These are phyloP conservation scores for Angomonas deanei DNA, from an alignment of 208 protist species.

Conservation along the genomic window DNA sequence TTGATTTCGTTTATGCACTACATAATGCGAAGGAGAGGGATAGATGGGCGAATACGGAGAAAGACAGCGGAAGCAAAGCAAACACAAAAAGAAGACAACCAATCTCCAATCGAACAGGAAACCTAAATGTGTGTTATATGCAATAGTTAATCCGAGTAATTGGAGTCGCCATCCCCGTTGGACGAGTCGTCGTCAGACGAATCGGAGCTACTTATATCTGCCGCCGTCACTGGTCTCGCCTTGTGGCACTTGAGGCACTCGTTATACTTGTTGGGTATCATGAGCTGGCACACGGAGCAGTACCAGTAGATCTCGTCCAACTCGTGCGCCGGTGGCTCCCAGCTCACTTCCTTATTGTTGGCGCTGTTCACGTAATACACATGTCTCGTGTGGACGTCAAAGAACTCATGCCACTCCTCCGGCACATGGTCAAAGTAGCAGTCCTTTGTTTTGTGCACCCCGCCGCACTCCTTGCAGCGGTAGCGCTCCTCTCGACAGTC, in stretches of 20 bases:
- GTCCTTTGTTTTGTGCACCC: slow-evolving; percentile 72
- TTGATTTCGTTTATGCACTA: not conserved
- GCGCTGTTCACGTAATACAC: slow-evolving; percentile 76
- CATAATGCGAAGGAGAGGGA: not conserved
- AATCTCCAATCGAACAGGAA: not conserved
- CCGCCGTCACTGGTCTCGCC: slow-evolving; percentile 28
- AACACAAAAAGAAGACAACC: not conserved
- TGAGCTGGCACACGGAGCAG: slow-evolving; percentile 50
- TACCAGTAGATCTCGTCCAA: slow-evolving; percentile 81
- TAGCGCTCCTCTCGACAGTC: slow-evolving; percentile 62
- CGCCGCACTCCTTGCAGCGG: slow-evolving; percentile 74
- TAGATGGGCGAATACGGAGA: no score
- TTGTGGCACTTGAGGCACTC: slow-evolving; percentile 81
- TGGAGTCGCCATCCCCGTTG: slow-evolving; percentile 5
- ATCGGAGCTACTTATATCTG: slow-evolving; percentile 7
- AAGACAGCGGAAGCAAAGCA: not conserved
- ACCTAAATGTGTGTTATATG: not conserved
- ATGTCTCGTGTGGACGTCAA: slow-evolving; percentile 40
- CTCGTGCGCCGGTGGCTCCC: slow-evolving; percentile 55
- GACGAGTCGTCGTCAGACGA: not conserved
- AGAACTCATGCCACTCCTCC: slow-evolving; percentile 87
- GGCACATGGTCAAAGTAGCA: slow-evolving; percentile 71
- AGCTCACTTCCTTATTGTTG: slow-evolving; percentile 54
- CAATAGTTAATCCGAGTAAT: not conserved
- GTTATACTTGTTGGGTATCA: slow-evolving; percentile 49